Evolutionary conservation across 192 early-diverging fungal species (phyloP).

Genomic region (Podochytrium sp.): DNA sequence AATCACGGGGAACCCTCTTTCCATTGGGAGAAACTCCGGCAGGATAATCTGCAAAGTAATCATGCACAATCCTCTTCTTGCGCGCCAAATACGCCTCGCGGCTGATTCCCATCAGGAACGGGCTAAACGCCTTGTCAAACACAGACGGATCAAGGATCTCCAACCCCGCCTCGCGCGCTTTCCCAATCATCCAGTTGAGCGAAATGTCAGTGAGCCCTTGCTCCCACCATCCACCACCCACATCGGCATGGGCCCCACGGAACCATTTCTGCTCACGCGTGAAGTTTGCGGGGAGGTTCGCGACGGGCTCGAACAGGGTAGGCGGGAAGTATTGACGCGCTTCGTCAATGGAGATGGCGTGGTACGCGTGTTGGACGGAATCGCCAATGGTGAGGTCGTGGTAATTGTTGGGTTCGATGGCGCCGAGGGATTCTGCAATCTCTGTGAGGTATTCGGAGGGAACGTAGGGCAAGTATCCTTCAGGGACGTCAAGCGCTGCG

Average conservation of each 20-base stretch:
- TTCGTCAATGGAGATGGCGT: slow-evolving; percentile 29
- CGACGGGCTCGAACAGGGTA: slow-evolving; percentile 7
- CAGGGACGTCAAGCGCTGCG: slow-evolving; percentile 18
- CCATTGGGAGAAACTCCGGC: slow-evolving; percentile 3
- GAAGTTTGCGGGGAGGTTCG: not conserved
- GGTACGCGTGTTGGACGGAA: slow-evolving; percentile 10
- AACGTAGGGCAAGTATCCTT: not conserved
- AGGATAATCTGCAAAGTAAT: not conserved
- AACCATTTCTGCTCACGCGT: slow-evolving; percentile 33
- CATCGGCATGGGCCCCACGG: slow-evolving; percentile 25
- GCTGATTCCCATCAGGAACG: slow-evolving; percentile 17
- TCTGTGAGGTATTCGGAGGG: not conserved
- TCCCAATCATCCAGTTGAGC: slow-evolving; percentile 30
- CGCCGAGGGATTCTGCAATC: not conserved
- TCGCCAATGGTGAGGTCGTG: slow-evolving; percentile 17
- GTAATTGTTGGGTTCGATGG: slow-evolving; percentile 25
- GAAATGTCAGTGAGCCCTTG: slow-evolving; percentile 16
- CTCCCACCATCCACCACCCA: slow-evolving; percentile 42
- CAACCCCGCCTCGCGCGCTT: slow-evolving; percentile 29
- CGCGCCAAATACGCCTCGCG: not conserved
- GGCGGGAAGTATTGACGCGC: slow-evolving; percentile 11
- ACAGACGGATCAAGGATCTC: not conserved
- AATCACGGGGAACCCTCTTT: slow-evolving; percentile 7
- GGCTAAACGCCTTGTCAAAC: slow-evolving; percentile 5
- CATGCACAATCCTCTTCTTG: slow-evolving; percentile 8